Evolutionary conservation across 2,329 filamentous ascomycete genomes (phyloP), one percentile per base, ranked within the genome.

Genomic region (Ascomycota sp.): DNA sequence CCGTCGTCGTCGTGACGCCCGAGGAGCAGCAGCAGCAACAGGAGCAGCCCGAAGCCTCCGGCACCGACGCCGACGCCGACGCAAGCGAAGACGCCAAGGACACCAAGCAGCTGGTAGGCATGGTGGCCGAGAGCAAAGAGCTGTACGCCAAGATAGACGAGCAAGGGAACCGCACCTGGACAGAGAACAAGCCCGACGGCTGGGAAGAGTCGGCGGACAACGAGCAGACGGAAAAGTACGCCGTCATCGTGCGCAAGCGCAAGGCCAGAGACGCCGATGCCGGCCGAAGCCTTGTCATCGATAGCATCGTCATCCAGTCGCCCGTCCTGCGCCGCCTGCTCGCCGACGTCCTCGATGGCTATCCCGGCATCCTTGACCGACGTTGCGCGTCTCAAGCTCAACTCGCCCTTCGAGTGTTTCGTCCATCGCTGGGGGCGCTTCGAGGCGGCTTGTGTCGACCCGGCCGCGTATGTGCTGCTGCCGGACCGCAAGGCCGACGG

Each of bases 241-340:
- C 71, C 2, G 52, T 74, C 29, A 51, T 75, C 20, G 58, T 70
- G 1, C 63, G 69, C 27, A 66, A 75, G 41, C 42, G 44, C 45
- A 33, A 32, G 44, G 39, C 59, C 32, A 67, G 63, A 47, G 60
- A 60, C 39, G 59, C 57, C 28, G 63, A 74, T 42, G 63, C 66
- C 20, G 59, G 63, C 32, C 73, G 71, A 44, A 65, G 64, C 27
- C 59, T 75, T 21, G 52, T 64, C 31, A 58, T 74, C 17, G 59
- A 76, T 40, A 71, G 65, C 28, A 63, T 79, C 33, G 57, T 75
- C 27, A 51, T 78, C 5, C 72, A 79, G 45, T 72, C 64, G 13
- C 66, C 69, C 2, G 53, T 61, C 31, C 50, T 79, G 26, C 73
- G 71, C 47, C 52, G 55, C 2, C 57, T 66, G 4, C 54, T 79